phyloP scores from a whole-genome alignment of 768 basidiomycete species.

The Boletus reticuloceps region DNA sequence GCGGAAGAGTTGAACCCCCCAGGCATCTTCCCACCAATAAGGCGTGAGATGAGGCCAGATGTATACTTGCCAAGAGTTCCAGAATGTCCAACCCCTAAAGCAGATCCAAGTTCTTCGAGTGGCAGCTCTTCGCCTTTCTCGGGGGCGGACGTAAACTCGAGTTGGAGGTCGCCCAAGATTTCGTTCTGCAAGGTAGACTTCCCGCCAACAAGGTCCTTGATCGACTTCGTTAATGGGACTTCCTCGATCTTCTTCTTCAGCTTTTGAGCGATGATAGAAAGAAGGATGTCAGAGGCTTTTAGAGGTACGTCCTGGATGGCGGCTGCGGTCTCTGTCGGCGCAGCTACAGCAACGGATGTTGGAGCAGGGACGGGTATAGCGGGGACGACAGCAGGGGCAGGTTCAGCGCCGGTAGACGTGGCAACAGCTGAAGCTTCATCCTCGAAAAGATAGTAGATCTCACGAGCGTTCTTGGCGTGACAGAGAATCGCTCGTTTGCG shows the following conservation, averaged over 20 bases:
- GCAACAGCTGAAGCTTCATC: slow-evolving; percentile 55
- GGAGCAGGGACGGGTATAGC: slow-evolving; percentile 41
- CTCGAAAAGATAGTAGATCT: slow-evolving; percentile 97
- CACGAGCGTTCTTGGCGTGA: slow-evolving; percentile 92
- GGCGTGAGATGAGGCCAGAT: slow-evolving; percentile 82
- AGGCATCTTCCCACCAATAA: slow-evolving; percentile 96
- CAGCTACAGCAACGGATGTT: slow-evolving; percentile 40
- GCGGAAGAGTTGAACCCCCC: slow-evolving; percentile 96
- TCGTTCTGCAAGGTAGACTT: slow-evolving; percentile 99
- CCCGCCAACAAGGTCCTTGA: slow-evolving; percentile 98
- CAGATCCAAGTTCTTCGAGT: slow-evolving; percentile 91
- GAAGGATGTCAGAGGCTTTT: slow-evolving; percentile 86
- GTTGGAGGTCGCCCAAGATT: slow-evolving; percentile 93
- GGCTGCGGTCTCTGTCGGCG: slow-evolving; percentile 61
- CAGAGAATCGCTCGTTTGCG: slow-evolving; percentile 82
- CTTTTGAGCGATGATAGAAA: slow-evolving; percentile 92
- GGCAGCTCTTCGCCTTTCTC: slow-evolving; percentile 99
- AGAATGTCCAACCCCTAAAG: slow-evolving; percentile 74
- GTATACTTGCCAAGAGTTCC: slow-evolving; percentile 95
- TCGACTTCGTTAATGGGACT: slow-evolving; percentile 86
- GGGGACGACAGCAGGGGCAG: slow-evolving; percentile 38
- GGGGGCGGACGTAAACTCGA: slow-evolving; percentile 92
- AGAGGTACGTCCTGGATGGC: slow-evolving; percentile 88
- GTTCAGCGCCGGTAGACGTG: slow-evolving; percentile 29
- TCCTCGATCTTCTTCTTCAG: slow-evolving; percentile 94